phyloP scores from a whole-genome alignment of 768 basidiomycete species.

The Dentipellis fragilis region DNA sequence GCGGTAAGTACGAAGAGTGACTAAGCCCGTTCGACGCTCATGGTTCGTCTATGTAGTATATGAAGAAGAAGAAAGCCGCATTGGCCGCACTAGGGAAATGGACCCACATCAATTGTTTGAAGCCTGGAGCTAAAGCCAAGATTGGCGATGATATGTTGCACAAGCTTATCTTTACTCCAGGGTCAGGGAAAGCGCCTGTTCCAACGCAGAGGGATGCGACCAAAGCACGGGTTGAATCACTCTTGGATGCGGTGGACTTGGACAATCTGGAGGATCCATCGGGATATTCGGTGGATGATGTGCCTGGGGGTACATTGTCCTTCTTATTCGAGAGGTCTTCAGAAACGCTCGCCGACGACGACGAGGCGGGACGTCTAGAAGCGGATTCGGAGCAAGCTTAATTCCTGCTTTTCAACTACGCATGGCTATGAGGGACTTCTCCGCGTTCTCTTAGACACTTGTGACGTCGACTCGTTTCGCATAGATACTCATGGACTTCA shows the following conservation, averaged over 20 bases:
- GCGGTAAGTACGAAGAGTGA: slow-evolving; percentile 29
- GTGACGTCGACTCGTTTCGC: no score
- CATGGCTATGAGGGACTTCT: no score
- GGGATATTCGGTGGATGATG: slow-evolving; percentile 31
- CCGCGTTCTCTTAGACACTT: no score
- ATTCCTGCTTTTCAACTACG: no score
- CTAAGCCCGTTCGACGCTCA: neutral
- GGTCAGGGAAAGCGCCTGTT: slow-evolving; percentile 6
- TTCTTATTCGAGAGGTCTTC: slow-evolving; percentile 83
- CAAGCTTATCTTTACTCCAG: slow-evolving; percentile 28
- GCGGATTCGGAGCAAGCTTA: neutral
- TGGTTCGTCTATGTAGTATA: slow-evolving; percentile 32
- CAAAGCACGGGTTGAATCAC: slow-evolving; percentile 20
- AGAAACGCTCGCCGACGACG: slow-evolving; percentile 68
- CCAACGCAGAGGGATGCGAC: slow-evolving; percentile 5
- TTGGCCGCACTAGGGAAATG: slow-evolving; percentile 72
- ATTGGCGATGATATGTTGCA: slow-evolving; percentile 62
- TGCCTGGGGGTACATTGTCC: slow-evolving; percentile 61
- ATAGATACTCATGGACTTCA: no score
- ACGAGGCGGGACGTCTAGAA: slow-evolving; percentile 40
- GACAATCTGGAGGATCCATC: slow-evolving; percentile 30
- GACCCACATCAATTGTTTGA: slow-evolving; percentile 75
- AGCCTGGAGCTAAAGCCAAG: slow-evolving; percentile 29
- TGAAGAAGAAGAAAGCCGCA: slow-evolving; percentile 56
- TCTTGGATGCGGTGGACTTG: slow-evolving; percentile 38